These are phyloP conservation scores for Teratosphaeria destructans DNA, from an alignment of 2,329 filamentous ascomycete species.

Conservation along the genomic window DNA sequence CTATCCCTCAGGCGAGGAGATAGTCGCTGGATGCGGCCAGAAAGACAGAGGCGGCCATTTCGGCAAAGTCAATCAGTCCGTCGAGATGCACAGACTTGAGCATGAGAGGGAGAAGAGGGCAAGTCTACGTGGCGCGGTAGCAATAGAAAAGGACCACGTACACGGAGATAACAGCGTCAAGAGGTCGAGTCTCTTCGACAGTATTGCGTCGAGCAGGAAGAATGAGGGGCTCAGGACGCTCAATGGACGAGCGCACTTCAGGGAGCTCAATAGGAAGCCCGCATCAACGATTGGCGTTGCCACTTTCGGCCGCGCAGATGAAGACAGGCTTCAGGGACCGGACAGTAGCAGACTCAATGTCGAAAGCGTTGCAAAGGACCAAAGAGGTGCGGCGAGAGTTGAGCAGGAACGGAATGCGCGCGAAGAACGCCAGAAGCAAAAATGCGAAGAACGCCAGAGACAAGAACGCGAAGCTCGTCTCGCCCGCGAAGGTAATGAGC, in stretches of 20 bases:
- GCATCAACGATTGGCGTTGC: not conserved
- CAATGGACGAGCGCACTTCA: not conserved
- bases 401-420: not conserved
- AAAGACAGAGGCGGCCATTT: not conserved
- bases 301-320: not conserved
- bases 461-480: not conserved
- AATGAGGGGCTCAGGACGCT: not conserved
- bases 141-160: not conserved
- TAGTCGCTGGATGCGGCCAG: not conserved
- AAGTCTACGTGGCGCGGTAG: not conserved
- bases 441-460: not conserved
- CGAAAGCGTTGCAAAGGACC: not conserved
- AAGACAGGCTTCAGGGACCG: not conserved
- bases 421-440: not conserved
- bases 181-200: not conserved
- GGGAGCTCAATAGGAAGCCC: not conserved
- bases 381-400: not conserved
- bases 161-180: not conserved
- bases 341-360: not conserved
- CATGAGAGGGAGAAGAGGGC: not conserved
- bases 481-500: not conserved
- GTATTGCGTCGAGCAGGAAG: not conserved
- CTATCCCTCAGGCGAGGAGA: not conserved
- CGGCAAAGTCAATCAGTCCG: not conserved
- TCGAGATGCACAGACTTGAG: not conserved